phyloP scores from a whole-genome alignment of 768 basidiomycete genomes.

The Suillus bovinus region DNA sequence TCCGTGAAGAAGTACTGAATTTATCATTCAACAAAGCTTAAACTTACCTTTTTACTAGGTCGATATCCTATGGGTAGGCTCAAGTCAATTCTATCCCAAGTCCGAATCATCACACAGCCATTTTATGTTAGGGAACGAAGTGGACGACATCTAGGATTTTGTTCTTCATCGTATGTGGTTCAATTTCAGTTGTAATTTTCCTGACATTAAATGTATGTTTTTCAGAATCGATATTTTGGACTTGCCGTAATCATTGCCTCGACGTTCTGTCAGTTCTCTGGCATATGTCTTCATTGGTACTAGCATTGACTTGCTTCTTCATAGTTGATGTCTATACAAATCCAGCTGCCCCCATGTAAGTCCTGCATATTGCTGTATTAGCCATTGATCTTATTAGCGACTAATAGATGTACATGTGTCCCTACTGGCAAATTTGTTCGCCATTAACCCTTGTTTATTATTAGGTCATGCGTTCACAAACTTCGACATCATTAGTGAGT shows the following conservation, averaged over 20 bases:
- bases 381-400: background rate
- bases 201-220: background rate
- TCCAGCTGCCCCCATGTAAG: background rate
- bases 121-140: background rate
- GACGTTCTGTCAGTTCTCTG: background rate
- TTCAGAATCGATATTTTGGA: constrained; percentile 8
- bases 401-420: background rate
- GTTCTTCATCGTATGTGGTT: constrained; percentile 8
- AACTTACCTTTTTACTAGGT: background rate
- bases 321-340: background rate
- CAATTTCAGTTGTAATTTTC: background rate
- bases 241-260: background rate
- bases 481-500: background rate
- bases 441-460: background rate
- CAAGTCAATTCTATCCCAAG: background rate
- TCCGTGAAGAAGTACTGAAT: background rate
- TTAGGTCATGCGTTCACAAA: background rate
- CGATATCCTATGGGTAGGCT: constrained; percentile 8
- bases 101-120: background rate
- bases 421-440: background rate
- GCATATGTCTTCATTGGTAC: background rate
- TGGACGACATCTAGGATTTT: constrained; percentile 2
- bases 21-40: background rate
- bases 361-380: background rate
- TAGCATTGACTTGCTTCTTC: background rate